Evolutionary conservation across 176 grass and related monocot genomes (phyloP).

Genomic region (Phoenix roebelenii): DNA sequence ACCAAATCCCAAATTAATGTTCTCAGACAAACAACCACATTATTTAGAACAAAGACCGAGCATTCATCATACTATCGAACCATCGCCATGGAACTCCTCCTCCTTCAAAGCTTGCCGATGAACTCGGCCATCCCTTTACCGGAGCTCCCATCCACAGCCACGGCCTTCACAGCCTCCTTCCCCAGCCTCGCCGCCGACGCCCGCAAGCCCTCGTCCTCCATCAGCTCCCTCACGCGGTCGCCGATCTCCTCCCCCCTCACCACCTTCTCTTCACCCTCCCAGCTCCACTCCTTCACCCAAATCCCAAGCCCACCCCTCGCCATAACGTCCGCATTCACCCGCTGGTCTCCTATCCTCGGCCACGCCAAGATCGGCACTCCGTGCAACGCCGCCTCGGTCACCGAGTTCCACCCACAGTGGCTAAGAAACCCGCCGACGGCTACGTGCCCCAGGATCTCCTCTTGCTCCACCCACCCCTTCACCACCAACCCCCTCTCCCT

Average conservation of each 20-base stretch:
- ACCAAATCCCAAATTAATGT: too few relatives aligned
- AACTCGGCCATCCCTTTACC: conserved; percentile 23
- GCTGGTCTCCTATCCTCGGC: conserved; percentile 43
- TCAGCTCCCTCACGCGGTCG: conserved; percentile 38
- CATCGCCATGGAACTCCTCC: too few relatives aligned
- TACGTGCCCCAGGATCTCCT: conserved; percentile 39
- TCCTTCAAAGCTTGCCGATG: not conserved
- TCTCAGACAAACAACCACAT: too few relatives aligned
- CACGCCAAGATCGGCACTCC: conserved; percentile 53
- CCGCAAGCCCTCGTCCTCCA: conserved; percentile 17
- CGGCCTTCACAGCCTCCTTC: conserved; percentile 19
- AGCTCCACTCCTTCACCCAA: conserved; percentile 53
- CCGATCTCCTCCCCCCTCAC: conserved; percentile 31
- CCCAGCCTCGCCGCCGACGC: not conserved
- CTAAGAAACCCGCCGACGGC: conserved; percentile 50
- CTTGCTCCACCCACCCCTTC: conserved; percentile 60
- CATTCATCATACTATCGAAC: too few relatives aligned
- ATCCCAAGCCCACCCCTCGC: conserved; percentile 27
- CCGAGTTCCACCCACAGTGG: conserved; percentile 64
- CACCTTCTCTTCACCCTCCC: conserved; percentile 32
- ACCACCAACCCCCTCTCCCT: conserved; percentile 37
- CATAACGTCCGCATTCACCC: conserved; percentile 29
- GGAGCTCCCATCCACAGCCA: conserved; percentile 20
- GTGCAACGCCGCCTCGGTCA: conserved; percentile 30
- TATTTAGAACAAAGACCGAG: too few relatives aligned